Evolutionary conservation across 345 rosid species (phyloP), one percentile per base, ranked within the genome.

Genomic region (Populus euphratica): DNA sequence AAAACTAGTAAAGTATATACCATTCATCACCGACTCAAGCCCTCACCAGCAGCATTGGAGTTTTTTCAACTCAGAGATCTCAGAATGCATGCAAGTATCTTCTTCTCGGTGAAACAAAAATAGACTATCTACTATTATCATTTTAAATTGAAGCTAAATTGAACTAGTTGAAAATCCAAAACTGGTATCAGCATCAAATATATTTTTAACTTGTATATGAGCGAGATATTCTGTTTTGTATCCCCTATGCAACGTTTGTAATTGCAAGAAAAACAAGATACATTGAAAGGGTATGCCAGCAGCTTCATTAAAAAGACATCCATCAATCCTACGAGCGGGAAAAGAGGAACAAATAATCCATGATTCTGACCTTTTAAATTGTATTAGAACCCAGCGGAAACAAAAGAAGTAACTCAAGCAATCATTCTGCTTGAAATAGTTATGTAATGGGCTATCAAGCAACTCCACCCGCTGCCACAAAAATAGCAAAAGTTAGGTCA

Each of bases 331-430:
- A 14, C 18, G 35, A 38, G 44, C 4, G 39, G 11, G 5, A 38
- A 74, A 69, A 6, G 25, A 13, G 20, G 13, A 68, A 23, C 38
- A 2, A 27, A 29, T 27, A 70, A 47, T 21, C 33, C 68, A 76
- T 68, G 23, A 43, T 71, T 52, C 86, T 77, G n/a, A 96, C 99
- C 99, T 94, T 86, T 94, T 96, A 79, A 96, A 96, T 80, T 94
- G 98, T 73, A 94, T 92, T 47, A 96, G 86, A 83, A 92, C 76
- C 99, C 99, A 96, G 84, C 98, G 99, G 88, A 96, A 96, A 81
- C 99, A 96, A 84, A 96, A 94, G 95, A 96, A 96, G 83, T 90
- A 96, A 86, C 94, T 96, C 93, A 96, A 88, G 86, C 99, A 96
- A 69, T 96, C 98, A 73, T 94, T 92, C 88, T 94, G 93, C 90